Base-by-base conservation (phyloP, 495 filamentous ascomycete species). In the Eremomyces bilateralis region DNA sequence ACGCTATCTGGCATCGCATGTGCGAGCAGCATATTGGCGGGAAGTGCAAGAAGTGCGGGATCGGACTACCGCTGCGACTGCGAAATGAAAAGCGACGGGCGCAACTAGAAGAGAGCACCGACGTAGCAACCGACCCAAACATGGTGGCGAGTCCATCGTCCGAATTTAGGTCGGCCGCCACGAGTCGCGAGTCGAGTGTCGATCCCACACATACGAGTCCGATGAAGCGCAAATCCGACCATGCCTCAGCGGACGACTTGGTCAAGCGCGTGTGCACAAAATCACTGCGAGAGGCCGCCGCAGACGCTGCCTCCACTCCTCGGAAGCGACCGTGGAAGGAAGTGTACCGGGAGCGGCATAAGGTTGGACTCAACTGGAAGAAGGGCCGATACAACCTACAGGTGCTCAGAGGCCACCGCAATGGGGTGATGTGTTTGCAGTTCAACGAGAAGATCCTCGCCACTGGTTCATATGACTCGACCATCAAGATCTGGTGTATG, bases 1-100 rank as follows among this genome's bases (percentile, higher is more conserved):
- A 99, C 55, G 75, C 93, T 17, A 88, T 99, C 1, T 99, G 88
- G 88, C 85, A 94, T 44, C 76, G 73, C 36, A 95, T 99, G 85
- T 99, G 88, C 48, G 84, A 94, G 58, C 88, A 99, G 47, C 88
- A 99, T 47, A 95, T 92, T 35, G 81, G 88, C 45, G 65, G 84
- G 33, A 95, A 93, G 51, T 99, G 88, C 56, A 83, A 73, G 32
- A 94, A 93, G 50, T 99, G 88, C 48, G 85, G 90, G 12, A 93
- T 81, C 83, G 88, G 88, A 2, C 52, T 99, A 31, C 88, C 88
- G 29, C 59, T 88, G 31, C 67, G 77, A 48, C 56, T 99, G 27
- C 68, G 81, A 21, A 84, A 80, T 39, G 76, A 81, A 42, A 94
- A 88, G 51, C 67, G 80, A 33, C 76, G 88, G 42, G 80, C 85